Conservation (phyloP, 2,329 filamentous ascomycete species). For the Microdochium nivale region DNA sequence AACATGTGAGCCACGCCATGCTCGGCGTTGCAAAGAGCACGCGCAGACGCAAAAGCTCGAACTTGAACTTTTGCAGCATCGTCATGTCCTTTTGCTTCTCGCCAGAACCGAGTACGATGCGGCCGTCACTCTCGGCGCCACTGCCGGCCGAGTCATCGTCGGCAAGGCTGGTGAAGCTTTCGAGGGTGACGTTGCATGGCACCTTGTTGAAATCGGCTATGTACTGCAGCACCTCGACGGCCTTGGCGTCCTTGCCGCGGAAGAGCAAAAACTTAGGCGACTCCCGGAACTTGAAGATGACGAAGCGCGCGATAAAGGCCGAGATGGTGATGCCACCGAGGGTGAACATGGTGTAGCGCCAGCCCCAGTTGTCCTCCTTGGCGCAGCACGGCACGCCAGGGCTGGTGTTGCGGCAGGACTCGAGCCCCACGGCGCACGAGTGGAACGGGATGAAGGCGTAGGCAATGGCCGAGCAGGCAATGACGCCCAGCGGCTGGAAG, state of each 20-base stretch:
- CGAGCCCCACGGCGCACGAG: conserved; percentile 7
- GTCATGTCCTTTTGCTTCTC: neutral
- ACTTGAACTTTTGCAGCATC: neutral
- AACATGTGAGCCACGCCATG: neutral
- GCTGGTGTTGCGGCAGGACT: conserved; percentile 2
- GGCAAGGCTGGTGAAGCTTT: conserved; percentile 7
- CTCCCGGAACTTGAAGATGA: conserved; percentile 47
- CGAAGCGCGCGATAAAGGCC: conserved; percentile 46
- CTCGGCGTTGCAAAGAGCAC: neutral
- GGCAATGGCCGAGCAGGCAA: conserved; percentile 11
- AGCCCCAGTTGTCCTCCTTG: conserved; percentile 43
- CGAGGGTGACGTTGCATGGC: conserved; percentile 1
- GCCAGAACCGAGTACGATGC: neutral
- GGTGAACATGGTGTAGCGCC: conserved; percentile 47
- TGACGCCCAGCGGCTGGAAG: conserved; percentile 15
- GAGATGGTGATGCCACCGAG: conserved; percentile 45
- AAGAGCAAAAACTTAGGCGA: conserved; percentile 50
- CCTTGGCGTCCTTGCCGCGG: conserved; percentile 41
- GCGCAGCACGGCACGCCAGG: conserved; percentile 19
- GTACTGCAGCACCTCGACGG: conserved; percentile 43
- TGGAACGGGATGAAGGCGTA: conserved; percentile 12
- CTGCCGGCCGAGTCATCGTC: conserved; percentile 1
- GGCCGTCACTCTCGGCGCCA: neutral
- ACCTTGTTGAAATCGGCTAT: conserved; percentile 41
- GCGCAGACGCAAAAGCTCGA: neutral